Base-by-base conservation (phyloP, 108 stramenopile genomes). In the Skeletonema tropicum region DNA sequence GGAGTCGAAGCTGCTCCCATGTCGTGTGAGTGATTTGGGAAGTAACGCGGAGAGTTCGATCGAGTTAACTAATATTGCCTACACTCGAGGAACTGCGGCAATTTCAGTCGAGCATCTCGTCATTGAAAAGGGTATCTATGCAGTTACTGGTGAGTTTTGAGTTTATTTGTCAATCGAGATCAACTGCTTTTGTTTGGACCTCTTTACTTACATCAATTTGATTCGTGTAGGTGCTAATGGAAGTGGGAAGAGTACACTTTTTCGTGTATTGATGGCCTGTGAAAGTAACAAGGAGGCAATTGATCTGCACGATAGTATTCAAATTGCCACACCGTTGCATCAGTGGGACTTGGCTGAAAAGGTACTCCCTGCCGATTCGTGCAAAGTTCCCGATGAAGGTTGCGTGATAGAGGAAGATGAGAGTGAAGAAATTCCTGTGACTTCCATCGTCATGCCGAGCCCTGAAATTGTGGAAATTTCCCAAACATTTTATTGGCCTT, bases 401-500 rank as follows among this genome's bases (percentile, higher is more conserved):
- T 91, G 90, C 57, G 87, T 84, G 46, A 75, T 82, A 21, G 68
- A 68, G 17, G 79, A 86, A 13, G 67, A 68, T 15, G 64, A 55
- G 5, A 66, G 58, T 8, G 76, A 75, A 59, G 83, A 64, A 17
- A 68, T 81, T 12, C 86, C 87, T 31, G 77, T 84, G 39, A 78
- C 90, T 2, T 90, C 89, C 14, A 83, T 95, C 45, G 85, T 80
- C 25, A 87, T 95, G 91, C 94, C 94, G 23, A 92, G 91, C 0
- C 86, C 94, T 9, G 83, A 90, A 64, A 87, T 95, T 14, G 90
- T 89, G 10, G 94, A 95, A 73, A 93, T 95, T 62, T 87, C 85
- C 52, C 94, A 95, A 71, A 89, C 65, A 4, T 93, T 95, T 42
- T 95, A 95, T 60, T 95, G 92, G 91, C 94, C 94, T 12, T 74